Base-by-base conservation (phyloP, 129 eudicot genomes). In the Chrysanthemum makinoi region DNA sequence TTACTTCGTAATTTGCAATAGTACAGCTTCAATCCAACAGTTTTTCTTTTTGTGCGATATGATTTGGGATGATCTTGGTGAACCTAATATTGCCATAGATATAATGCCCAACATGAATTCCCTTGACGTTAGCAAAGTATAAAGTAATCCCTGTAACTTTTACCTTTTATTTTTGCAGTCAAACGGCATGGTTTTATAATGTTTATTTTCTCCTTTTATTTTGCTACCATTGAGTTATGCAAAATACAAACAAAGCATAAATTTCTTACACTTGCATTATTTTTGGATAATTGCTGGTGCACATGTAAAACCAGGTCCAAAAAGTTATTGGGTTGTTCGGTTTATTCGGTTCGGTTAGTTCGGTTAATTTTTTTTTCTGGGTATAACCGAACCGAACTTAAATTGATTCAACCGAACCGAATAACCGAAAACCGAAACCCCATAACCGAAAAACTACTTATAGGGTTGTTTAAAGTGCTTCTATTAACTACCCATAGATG, bases 1-100 rank as follows among this genome's bases (percentile, higher is more conserved):
- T 69, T 22, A 43, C 76, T 69, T 77, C 39, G 50, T 61, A 52
- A 63, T 62, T 66, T 69, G 65, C 81, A 69, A 63, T 22, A 8
- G 75, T 69, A 62, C 56, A 69, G 76, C 50, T 56, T 66, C 58
- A 46, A 65, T n/a, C n/a, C n/a, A n/a, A n/a, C 3, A 15, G 51
- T 20, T 52, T 70, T 33, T 48, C 53, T 73, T 69, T 52, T 62
- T 10, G 39, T 50, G 69, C 22, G 69, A 66, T 67, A 55, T 39
- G 56, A 65, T 65, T 22, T 75, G 43, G 33, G 22, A 47, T 59
- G 46, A 72, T 60, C 66, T 72, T 72, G 55, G 69, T 50, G 44
- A 57, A 56, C 19, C 17, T 49, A 54, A 30, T n/a, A 51, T 48
- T 44, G 20, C 49, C 30, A 22, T 69, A 13, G 11, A 33, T 69